phyloP scores from a whole-genome alignment of 441 rosid genomes.

The Dalechampia spathulata region DNA sequence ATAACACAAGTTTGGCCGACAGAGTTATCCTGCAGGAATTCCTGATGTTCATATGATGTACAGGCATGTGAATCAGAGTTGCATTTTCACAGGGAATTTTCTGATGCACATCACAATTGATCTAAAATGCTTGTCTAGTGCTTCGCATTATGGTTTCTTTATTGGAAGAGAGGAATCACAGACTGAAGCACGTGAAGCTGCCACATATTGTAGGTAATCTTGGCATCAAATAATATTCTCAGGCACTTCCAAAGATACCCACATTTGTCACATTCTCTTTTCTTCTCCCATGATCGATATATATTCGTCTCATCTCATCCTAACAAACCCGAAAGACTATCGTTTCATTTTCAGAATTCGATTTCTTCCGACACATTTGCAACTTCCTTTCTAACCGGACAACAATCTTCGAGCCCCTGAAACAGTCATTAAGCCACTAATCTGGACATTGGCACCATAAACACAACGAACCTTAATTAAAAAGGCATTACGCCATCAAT shows the following conservation, averaged over 20 bases:
- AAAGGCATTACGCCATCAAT: constrained; percentile 22
- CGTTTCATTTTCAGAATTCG: too few species aligned
- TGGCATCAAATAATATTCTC: constrained; percentile 19
- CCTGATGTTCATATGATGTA: background rate
- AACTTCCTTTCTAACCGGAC: too few species aligned
- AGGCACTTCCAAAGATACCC: constrained; percentile 14
- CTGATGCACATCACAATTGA: background rate
- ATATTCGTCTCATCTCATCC: too few species aligned
- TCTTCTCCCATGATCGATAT: too few species aligned
- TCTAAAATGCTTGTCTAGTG: constrained; percentile 5
- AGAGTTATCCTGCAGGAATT: background rate
- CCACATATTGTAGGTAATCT: background rate
- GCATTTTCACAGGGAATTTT: too few species aligned
- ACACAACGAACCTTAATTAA: background rate
- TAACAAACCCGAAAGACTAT: too few species aligned
- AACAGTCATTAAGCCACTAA: too few species aligned
- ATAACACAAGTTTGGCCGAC: background rate
- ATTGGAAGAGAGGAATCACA: background rate
- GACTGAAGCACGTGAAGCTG: background rate
- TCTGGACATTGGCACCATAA: constrained; percentile 1
- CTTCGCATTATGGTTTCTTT: background rate
- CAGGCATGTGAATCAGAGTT: background rate
- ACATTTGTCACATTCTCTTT: constrained; percentile 1
- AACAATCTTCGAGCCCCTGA: background rate
- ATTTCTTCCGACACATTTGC: too few species aligned